phyloP scores from a whole-genome alignment of 2,329 filamentous ascomycete genomes.

The Aspergillus niger region DNA sequence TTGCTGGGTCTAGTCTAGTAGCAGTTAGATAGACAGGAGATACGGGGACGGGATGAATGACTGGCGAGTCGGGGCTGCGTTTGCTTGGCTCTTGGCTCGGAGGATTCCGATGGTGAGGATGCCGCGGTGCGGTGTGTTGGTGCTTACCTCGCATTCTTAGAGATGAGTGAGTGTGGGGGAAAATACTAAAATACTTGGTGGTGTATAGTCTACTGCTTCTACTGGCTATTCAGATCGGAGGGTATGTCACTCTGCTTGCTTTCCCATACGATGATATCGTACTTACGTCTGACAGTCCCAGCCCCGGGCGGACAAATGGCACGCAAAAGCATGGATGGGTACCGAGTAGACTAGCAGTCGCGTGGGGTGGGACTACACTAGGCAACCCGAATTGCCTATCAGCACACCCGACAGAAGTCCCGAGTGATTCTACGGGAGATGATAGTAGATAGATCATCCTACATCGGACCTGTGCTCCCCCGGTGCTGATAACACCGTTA shows the following conservation, averaged over 20 bases:
- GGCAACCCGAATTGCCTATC: neutral
- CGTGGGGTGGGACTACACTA: neutral
- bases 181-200: too few relatives aligned
- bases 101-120: neutral
- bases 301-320: too few relatives aligned
- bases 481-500: neutral
- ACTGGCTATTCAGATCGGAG: too few relatives aligned
- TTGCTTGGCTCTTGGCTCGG: neutral
- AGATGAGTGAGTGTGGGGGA: too few relatives aligned
- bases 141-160: too few relatives aligned
- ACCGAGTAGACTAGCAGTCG: neutral
- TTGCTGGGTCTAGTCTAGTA: too few relatives aligned
- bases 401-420: neutral
- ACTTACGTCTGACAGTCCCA: neutral
- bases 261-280: too few relatives aligned
- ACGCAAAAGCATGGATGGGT: too few relatives aligned
- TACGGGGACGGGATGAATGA: neutral
- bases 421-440: too few relatives aligned
- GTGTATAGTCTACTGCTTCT: too few relatives aligned
- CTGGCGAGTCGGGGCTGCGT: neutral
- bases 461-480: neutral
- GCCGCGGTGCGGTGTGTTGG: neutral
- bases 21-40: too few relatives aligned
- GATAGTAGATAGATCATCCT: neutral
- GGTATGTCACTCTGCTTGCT: too few relatives aligned